phyloP scores from a whole-genome alignment of 192 early-diverging fungal genomes.

The Podila minutissima region DNA sequence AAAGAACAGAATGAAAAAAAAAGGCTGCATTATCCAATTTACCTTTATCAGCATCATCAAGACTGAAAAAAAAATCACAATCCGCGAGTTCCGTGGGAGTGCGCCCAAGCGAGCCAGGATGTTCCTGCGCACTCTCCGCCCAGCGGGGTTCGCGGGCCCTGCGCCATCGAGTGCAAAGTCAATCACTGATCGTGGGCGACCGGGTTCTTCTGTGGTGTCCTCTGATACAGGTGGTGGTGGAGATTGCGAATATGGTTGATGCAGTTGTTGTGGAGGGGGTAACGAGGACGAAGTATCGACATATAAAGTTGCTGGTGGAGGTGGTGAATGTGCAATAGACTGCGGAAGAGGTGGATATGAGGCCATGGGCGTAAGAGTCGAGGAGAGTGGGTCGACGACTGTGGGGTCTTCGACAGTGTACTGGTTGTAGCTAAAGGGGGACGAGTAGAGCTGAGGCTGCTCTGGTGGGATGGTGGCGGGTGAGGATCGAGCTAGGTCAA shows the following conservation, averaged over 20 bases:
- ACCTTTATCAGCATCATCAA: slow-evolving; percentile 51
- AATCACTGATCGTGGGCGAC: slow-evolving; percentile 30
- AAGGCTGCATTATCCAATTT: neutral
- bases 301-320: neutral
- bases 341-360: neutral
- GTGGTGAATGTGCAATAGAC: neutral
- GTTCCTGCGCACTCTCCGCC: slow-evolving; percentile 52
- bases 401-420: neutral
- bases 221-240: neutral
- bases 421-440: neutral
- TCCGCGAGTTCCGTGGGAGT: slow-evolving; percentile 54
- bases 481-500: slow-evolving; percentile 19
- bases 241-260: neutral
- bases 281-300: neutral
- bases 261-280: neutral
- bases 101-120: slow-evolving; percentile 37
- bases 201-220: neutral
- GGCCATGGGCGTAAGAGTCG: neutral
- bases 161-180: slow-evolving; percentile 31
- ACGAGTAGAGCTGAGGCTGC: neutral
- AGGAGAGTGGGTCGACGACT: slow-evolving; percentile 3
- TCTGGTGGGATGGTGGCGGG: neutral
- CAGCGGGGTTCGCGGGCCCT: slow-evolving; percentile 28
- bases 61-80: slow-evolving; percentile 41
- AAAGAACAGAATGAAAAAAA: neutral